These are phyloP conservation scores for Fusarium sp. DNA, from an alignment of 2,329 filamentous ascomycete species.

Conservation along the genomic window DNA sequence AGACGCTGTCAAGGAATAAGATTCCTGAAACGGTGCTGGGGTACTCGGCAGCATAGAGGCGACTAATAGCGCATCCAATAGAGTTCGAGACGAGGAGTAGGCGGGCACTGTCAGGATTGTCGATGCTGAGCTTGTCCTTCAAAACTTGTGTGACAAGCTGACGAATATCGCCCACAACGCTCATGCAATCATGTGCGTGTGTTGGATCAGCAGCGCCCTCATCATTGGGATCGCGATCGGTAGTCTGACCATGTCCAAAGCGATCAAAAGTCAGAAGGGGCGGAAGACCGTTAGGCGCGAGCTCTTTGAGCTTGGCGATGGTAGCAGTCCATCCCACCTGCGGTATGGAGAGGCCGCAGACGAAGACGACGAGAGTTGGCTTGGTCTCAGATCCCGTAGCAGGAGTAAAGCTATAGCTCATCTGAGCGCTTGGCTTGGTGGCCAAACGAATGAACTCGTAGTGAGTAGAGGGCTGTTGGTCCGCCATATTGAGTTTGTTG, in stretches of 20 bases:
- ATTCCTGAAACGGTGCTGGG: constrained; percentile 62
- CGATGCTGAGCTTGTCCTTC: background rate
- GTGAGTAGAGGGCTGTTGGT: rapidly evolving
- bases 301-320: constrained; percentile 19
- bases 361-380: constrained; percentile 37
- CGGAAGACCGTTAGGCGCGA: constrained; percentile 41
- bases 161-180: constrained; percentile 50
- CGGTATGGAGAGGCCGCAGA: constrained; percentile 46
- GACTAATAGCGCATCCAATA: constrained; percentile 56
- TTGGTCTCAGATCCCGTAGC: background rate
- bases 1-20: constrained; percentile 70
- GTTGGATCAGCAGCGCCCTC: constrained; percentile 51
- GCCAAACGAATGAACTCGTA: constrained; percentile 32
- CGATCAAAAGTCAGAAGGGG: constrained; percentile 70
- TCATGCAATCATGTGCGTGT: constrained; percentile 64
- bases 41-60: constrained; percentile 65
- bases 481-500: background rate
- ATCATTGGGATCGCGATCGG: constrained; percentile 64
- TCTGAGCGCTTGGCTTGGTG: constrained; percentile 37
- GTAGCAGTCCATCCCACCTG: constrained; percentile 36
- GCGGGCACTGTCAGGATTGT: background rate
- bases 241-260: constrained; percentile 67
- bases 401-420: constrained; percentile 37
- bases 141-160: constrained; percentile 36
- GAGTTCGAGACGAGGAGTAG: constrained; percentile 44